phyloP scores from a whole-genome alignment of 176 grass and related monocot genomes.

The Neostapfia colusana region DNA sequence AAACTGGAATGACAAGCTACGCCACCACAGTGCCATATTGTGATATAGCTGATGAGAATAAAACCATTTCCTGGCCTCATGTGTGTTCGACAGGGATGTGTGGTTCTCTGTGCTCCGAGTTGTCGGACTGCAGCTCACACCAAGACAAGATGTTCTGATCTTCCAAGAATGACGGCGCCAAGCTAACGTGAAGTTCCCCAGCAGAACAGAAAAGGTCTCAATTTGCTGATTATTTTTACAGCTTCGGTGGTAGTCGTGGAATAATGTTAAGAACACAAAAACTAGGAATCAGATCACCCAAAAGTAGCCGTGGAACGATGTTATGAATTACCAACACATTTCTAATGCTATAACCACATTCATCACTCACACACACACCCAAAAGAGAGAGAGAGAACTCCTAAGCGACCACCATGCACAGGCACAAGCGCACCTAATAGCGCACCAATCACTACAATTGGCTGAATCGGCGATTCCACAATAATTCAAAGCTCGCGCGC shows the following conservation, averaged over 20 bases:
- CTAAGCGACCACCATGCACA: not conserved
- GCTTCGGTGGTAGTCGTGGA: not conserved
- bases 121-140: not conserved
- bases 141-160: not conserved
- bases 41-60: not conserved
- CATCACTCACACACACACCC: no score
- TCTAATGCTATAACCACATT: not conserved
- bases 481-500: not conserved
- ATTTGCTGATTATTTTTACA: not conserved
- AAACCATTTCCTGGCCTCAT: not conserved
- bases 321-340: not conserved
- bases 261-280: not conserved
- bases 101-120: not conserved
- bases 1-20: not conserved
- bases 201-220: not conserved
- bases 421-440: not conserved
- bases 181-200: not conserved
- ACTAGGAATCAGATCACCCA: not conserved
- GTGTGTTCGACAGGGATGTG: not conserved
- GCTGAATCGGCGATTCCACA: not conserved
- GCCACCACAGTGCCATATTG: not conserved
- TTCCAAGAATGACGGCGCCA: not conserved
- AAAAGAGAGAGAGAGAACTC: not conserved
- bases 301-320: not conserved
- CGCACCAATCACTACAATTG: not conserved